Conservation (phyloP, 176 grass and related monocot species). For the Rhynchospora breviuscula region DNA sequence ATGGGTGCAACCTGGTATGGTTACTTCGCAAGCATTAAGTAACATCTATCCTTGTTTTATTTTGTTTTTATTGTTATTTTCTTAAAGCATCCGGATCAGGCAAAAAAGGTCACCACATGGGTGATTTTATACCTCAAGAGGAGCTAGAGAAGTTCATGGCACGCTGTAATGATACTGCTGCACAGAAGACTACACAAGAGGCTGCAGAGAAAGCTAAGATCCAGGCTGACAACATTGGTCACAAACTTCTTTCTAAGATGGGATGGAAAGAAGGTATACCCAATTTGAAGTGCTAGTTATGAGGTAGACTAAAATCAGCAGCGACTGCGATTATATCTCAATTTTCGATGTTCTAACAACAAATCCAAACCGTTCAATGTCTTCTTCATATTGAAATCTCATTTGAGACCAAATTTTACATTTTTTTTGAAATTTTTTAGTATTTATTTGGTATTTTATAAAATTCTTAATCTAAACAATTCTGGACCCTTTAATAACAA, state of each 20-base stretch:
- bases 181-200: conserved; percentile 65
- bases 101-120: conserved; percentile 99
- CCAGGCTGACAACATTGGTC: conserved; percentile 96
- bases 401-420: no score
- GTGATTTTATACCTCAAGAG: conserved; percentile 88
- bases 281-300: neutral
- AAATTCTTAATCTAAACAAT: no score
- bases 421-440: no score
- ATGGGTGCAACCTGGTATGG: neutral
- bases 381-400: no score
- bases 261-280: conserved; percentile 94
- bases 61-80: neutral
- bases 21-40: neutral
- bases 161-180: conserved; percentile 66
- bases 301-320: no score
- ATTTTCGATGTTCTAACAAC: no score
- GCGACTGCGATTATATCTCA: no score
- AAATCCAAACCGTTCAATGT: no score
- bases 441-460: no score
- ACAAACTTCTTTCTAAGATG: conserved; percentile 98
- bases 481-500: no score
- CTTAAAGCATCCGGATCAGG: conserved; percentile 23
- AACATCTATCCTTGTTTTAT: neutral
- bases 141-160: conserved; percentile 89
- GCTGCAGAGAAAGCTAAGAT: conserved; percentile 92